These are phyloP conservation scores for Gynostemma pentaphyllum DNA, from an alignment of 306 rosid genomes.

Conservation along the genomic window DNA sequence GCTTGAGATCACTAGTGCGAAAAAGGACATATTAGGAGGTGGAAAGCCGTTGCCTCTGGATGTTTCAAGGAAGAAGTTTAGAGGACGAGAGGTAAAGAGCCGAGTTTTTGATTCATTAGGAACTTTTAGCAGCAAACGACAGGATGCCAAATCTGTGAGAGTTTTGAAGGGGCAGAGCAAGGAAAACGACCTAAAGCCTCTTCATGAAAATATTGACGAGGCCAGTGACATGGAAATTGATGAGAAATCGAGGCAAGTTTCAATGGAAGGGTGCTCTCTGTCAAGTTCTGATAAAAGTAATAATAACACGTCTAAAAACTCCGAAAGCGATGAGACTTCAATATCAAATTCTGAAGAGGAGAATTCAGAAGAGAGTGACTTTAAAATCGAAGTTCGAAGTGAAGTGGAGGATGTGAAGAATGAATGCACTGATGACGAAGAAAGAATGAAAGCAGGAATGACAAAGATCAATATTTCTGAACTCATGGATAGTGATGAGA, in stretches of 20 bases:
- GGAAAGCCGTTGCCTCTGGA: constrained; percentile 27
- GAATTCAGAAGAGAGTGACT: background rate
- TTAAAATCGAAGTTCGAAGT: background rate
- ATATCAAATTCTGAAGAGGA: constrained; percentile 19
- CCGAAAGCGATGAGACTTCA: constrained; percentile 13
- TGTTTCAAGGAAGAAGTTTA: constrained; percentile 38
- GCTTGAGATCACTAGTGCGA: constrained; percentile 46
- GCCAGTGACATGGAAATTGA: constrained; percentile 50
- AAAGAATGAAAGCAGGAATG: constrained; percentile 13
- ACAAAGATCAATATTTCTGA: constrained; percentile 11
- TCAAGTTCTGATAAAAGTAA: constrained; percentile 20
- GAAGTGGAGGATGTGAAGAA: constrained; percentile 14
- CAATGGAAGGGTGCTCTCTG: constrained; percentile 24
- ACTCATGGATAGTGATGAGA: constrained; percentile 19
- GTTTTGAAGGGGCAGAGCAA: constrained; percentile 34
- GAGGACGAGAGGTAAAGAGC: constrained; percentile 74
- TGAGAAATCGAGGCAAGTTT: constrained; percentile 41
- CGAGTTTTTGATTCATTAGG: constrained; percentile 63
- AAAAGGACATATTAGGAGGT: constrained; percentile 35
- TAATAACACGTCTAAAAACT: constrained; percentile 19
- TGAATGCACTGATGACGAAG: constrained; percentile 18
- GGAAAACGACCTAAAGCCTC: constrained; percentile 21
- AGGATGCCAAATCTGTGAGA: constrained; percentile 21
- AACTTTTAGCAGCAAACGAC: constrained; percentile 28
- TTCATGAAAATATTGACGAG: constrained; percentile 16